Base-by-base conservation (phyloP, 2,329 filamentous ascomycete genomes). In the Fonsecaea nubica region DNA sequence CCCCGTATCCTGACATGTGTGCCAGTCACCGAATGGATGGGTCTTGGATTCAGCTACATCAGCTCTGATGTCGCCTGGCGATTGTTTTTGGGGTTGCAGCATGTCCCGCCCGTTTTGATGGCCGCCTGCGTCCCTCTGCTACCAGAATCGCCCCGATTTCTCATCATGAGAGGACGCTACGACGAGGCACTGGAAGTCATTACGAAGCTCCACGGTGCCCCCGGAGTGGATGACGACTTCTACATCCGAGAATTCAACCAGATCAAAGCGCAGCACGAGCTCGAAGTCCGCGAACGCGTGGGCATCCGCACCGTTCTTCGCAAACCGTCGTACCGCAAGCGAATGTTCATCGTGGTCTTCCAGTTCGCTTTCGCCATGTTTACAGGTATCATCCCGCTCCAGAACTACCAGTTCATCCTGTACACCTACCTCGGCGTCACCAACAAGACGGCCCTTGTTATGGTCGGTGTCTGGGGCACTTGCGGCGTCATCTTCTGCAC, bases 101-200 rank as follows among this genome's bases (percentile, higher is more conserved):
- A 54, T 25, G 32, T 62, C 25, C 57, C 63, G 6, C 36, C 36
- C 2, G 15, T 59, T 45, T 48, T 65, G 10, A 65, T 65, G 63
- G 32, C 48, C 15, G 32, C 68, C 32, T 55, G 66, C 32, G 63
- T 72, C 18, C 57, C 65, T 2, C 72, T 71, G 56, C 70, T 74
- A 15, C 73, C 73, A 7, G 73, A 74, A 66, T 72, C 69, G 0
- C 73, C 72, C 9, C 64, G 71, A 21, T 74, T 71, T 35, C 65
- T 74, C 18, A 67, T 71, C 67, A 71, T 72, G 69, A 62, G 68
- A 50, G 70, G 69, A 21, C 65, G 63, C 40, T 61, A 65, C 32
- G 63, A 65, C 38, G 63, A 65, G 32, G 72, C 21, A 58, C 76
- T 53, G 69, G 33, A 57, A 6, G 58, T 65, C 10, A 53, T 65